Evolutionary conservation across 106 monocot genomes (phyloP).

Genomic region (Dendrobium huoshanense): DNA sequence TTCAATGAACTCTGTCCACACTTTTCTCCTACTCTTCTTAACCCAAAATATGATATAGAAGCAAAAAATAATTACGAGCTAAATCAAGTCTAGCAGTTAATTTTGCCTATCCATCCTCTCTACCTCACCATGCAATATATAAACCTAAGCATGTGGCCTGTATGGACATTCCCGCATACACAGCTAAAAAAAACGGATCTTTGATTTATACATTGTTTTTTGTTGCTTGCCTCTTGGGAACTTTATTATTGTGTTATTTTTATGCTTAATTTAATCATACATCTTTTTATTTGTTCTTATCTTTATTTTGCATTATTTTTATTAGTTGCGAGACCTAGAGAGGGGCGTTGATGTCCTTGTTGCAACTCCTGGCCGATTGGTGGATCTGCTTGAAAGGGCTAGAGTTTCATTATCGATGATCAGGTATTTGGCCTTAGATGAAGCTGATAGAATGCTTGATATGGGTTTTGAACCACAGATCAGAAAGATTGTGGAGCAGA

Average conservation of each 20-base stretch:
- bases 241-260: background rate
- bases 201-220: too few relatives aligned
- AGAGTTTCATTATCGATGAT: slow-evolving; percentile 46
- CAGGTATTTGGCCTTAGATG: slow-evolving; percentile 47
- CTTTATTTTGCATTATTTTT: background rate
- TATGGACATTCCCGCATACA: too few relatives aligned
- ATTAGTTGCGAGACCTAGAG: slow-evolving; percentile 42
- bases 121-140: too few relatives aligned
- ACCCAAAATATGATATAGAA: too few relatives aligned
- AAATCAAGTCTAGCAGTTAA: too few relatives aligned
- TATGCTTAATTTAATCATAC: background rate
- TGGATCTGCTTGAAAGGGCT: slow-evolving; percentile 48
- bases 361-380: slow-evolving; percentile 51
- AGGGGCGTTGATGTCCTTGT: slow-evolving; percentile 61
- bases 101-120: too few relatives aligned
- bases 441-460: slow-evolving; percentile 61
- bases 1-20: too few relatives aligned
- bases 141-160: too few relatives aligned
- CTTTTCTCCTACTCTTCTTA: too few relatives aligned
- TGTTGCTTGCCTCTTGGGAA: too few relatives aligned
- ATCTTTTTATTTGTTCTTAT: background rate
- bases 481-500: slow-evolving; percentile 50
- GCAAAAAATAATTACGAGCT: too few relatives aligned
- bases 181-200: too few relatives aligned
- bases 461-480: slow-evolving; percentile 71